Conservation (phyloP, 768 basidiomycete genomes). For the Phlebiopsis gigantea region DNA sequence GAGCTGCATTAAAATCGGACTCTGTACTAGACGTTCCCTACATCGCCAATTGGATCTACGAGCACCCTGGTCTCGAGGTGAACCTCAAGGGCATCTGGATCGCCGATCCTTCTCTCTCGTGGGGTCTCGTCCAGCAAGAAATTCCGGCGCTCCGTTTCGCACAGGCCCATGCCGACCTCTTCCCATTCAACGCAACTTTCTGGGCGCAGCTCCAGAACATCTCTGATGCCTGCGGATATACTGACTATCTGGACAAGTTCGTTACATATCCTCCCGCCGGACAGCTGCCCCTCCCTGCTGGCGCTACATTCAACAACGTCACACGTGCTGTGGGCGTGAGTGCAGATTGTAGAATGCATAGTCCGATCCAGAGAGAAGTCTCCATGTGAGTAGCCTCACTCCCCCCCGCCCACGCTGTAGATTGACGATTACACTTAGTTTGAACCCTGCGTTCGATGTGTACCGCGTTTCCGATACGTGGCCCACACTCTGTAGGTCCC, state of each 20-base stretch:
- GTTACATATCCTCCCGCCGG: slow-evolving; percentile 32
- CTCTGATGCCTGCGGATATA: slow-evolving; percentile 29
- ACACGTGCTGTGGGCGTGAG: slow-evolving; percentile 24
- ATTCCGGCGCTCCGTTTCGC: slow-evolving; percentile 65
- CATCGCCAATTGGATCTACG: slow-evolving; percentile 67
- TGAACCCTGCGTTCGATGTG: slow-evolving; percentile 55
- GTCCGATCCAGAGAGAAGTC: slow-evolving; percentile 43
- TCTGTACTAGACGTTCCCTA: slow-evolving; percentile 53
- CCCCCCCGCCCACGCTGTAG: slow-evolving; percentile 33
- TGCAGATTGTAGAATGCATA: slow-evolving; percentile 40
- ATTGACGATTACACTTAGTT: slow-evolving; percentile 30
- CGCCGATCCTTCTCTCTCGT: slow-evolving; percentile 52
- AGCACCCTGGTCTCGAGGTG: slow-evolving; percentile 48
- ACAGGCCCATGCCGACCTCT: slow-evolving; percentile 54
- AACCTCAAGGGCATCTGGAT: slow-evolving; percentile 47
- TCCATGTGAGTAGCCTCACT: slow-evolving; percentile 34
- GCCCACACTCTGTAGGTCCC: slow-evolving; percentile 20
- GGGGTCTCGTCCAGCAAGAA: slow-evolving; percentile 60
- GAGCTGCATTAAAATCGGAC: too few species aligned
- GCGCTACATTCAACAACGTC: slow-evolving; percentile 22
- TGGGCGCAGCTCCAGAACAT: slow-evolving; percentile 38
- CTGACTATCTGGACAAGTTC: slow-evolving; percentile 29
- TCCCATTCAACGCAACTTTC: slow-evolving; percentile 50
- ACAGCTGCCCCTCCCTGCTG: slow-evolving; percentile 31
- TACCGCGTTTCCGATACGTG: slow-evolving; percentile 53